Conservation (phyloP, 768 basidiomycete species). For the Galerina sulciceps region DNA sequence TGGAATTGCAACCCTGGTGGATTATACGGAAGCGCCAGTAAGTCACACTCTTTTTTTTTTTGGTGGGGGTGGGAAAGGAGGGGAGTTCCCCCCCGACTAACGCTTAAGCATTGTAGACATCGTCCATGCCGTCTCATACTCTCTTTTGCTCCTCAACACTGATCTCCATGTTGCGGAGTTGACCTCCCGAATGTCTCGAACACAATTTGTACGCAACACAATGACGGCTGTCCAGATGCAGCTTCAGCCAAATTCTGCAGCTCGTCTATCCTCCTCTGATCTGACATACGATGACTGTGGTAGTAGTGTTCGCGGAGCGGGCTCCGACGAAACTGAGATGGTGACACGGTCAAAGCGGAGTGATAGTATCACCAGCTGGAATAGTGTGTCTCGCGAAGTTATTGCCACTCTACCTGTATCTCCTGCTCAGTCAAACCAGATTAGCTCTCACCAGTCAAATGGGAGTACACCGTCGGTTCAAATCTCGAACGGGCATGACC, state of each 20-base stretch:
- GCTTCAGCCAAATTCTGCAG: conserved; percentile 56
- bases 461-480: conserved; percentile 49
- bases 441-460: conserved; percentile 41
- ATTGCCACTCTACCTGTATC: conserved; percentile 44
- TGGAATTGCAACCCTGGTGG: conserved; percentile 88
- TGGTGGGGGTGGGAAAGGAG: too few relatives aligned
- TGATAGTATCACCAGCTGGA: conserved; percentile 86
- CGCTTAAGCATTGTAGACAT: conserved; percentile 57
- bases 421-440: conserved; percentile 29
- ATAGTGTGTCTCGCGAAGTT: conserved; percentile 71
- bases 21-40: conserved; percentile 86
- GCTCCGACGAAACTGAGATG: conserved; percentile 63
- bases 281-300: conserved; percentile 67
- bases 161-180: conserved; percentile 97
- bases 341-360: conserved; percentile 70
- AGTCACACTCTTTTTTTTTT: conserved; percentile 30
- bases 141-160: conserved; percentile 92
- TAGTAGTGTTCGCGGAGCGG: conserved; percentile 58
- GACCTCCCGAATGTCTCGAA: conserved; percentile 85
- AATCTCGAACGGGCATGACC: conserved; percentile 43
- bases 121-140: conserved; percentile 95
- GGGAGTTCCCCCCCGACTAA: conserved; percentile 1
- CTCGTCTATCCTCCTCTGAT: conserved; percentile 60
- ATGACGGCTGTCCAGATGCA: conserved; percentile 85
- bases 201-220: conserved; percentile 92